A percentile compares a stretch with the other conserved stretches of the same genome.
phyloP scores from a whole-genome alignment of 768 basidiomycete species.

The Suillus cothurnatus region DNA sequence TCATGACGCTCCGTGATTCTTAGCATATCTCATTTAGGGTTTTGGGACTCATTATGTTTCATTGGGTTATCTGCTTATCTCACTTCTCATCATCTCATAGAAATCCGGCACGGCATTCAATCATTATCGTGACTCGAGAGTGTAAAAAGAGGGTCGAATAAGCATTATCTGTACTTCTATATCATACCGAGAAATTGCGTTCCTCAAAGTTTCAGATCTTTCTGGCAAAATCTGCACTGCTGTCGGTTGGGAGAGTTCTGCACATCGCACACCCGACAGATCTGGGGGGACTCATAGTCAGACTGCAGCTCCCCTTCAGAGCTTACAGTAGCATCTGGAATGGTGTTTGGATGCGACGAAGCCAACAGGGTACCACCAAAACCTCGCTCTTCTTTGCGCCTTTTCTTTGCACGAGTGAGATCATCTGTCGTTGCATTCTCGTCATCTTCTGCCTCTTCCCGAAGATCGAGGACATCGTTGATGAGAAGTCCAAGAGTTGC shows the following conservation, averaged over 20 bases:
- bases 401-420: constrained; percentile 41
- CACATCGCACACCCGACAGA: constrained; percentile 63
- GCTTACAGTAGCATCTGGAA: constrained; percentile 34
- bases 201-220: constrained; percentile 34
- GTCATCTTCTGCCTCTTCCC: constrained; percentile 61
- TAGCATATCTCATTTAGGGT: constrained; percentile 23
- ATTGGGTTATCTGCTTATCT: constrained; percentile 24
- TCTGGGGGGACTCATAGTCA: constrained; percentile 33
- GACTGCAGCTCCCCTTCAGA: constrained; percentile 33
- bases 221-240: constrained; percentile 50
- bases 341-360: constrained; percentile 36
- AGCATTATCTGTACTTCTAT: constrained; percentile 39
- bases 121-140: constrained; percentile 17
- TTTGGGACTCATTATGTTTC: constrained; percentile 31
- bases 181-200: constrained; percentile 31
- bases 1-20: constrained; percentile 16
- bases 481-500: constrained; percentile 59
- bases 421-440: constrained; percentile 57
- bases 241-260: constrained; percentile 46
- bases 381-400: constrained; percentile 59
- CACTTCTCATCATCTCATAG: constrained; percentile 33
- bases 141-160: constrained; percentile 31
- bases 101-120: constrained; percentile 22
- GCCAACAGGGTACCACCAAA: constrained; percentile 77
- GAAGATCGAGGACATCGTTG: constrained; percentile 68